These are phyloP conservation scores for Choanephora cucurbitarum DNA, from an alignment of 371 early-diverging fungal genomes.

Conservation along the genomic window DNA sequence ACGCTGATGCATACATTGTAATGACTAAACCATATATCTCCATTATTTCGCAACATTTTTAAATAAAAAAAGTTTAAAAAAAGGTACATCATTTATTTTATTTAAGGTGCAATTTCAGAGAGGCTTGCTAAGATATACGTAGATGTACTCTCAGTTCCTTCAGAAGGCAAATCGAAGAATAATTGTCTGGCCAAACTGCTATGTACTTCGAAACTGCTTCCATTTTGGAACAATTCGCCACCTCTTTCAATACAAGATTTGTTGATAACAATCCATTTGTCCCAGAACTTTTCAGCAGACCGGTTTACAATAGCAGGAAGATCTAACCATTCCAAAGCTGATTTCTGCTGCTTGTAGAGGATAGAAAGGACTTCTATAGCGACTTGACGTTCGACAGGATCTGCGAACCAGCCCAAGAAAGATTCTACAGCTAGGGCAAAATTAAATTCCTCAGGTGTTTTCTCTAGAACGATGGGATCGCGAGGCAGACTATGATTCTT, in stretches of 20 bases:
- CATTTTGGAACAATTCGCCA: constrained; percentile 11
- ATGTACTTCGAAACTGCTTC: constrained; percentile 54
- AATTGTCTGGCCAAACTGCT: constrained; percentile 65
- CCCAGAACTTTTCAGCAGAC: constrained; percentile 70
- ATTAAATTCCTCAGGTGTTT: constrained; percentile 82
- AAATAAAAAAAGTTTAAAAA: neutral
- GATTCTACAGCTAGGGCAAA: constrained; percentile 77
- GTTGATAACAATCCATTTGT: constrained; percentile 56
- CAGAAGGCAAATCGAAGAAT: constrained; percentile 80
- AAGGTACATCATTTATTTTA: neutral
- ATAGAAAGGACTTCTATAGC: constrained; percentile 74
- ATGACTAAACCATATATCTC: neutral
- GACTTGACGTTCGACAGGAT: constrained; percentile 85
- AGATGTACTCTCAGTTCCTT: constrained; percentile 71
- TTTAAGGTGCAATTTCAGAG: neutral
- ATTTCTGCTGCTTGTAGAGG: constrained; percentile 54
- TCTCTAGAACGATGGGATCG: constrained; percentile 83
- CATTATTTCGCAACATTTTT: neutral
- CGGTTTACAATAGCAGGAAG: constrained; percentile 62
- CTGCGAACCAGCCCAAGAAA: constrained; percentile 65
- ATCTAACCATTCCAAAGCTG: constrained; percentile 45
- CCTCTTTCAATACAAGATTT: constrained; percentile 12
- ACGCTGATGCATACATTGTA: neutral
- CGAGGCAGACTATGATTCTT: constrained; percentile 61
- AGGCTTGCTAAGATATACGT: constrained; percentile 36